phyloP scores from a whole-genome alignment of 805 yeast species.

The Jamesozyma piceae region DNA sequence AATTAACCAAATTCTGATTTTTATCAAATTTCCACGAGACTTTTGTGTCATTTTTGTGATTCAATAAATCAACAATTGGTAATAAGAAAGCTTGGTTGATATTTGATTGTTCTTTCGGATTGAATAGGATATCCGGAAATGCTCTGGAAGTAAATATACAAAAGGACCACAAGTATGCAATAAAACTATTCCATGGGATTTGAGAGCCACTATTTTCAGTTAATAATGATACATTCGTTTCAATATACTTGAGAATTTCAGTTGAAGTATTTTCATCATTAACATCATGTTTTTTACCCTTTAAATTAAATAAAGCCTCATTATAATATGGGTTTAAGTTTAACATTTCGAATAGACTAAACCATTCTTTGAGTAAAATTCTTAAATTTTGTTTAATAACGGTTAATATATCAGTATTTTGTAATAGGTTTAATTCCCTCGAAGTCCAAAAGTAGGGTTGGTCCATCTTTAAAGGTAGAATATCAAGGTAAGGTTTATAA shows the following conservation, averaged over 20 bases:
- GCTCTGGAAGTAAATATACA: conserved; percentile 67
- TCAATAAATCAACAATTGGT: conserved; percentile 72
- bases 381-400: conserved; percentile 41
- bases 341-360: conserved; percentile 4
- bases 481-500: conserved; percentile 39
- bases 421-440: conserved; percentile 40
- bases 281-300: neutral
- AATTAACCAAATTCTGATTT: conserved; percentile 29
- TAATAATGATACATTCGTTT: neutral
- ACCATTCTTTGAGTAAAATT: conserved; percentile 54
- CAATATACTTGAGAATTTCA: conserved; percentile 3
- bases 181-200: conserved; percentile 48
- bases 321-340: conserved; percentile 2
- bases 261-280: neutral
- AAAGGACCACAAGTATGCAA: conserved; percentile 68
- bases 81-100: conserved; percentile 54
- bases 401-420: conserved; percentile 63
- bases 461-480: conserved; percentile 41
- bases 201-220: conserved; percentile 17
- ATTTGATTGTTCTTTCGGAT: conserved; percentile 20
- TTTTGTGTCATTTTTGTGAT: conserved; percentile 53
- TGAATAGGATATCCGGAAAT: conserved; percentile 64
- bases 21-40: conserved; percentile 50
- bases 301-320: neutral
- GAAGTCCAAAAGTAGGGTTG: conserved; percentile 61